Evolutionary conservation across 192 early-diverging fungal genomes (phyloP).

Genomic region (Fimicolochytrium jonesii): DNA sequence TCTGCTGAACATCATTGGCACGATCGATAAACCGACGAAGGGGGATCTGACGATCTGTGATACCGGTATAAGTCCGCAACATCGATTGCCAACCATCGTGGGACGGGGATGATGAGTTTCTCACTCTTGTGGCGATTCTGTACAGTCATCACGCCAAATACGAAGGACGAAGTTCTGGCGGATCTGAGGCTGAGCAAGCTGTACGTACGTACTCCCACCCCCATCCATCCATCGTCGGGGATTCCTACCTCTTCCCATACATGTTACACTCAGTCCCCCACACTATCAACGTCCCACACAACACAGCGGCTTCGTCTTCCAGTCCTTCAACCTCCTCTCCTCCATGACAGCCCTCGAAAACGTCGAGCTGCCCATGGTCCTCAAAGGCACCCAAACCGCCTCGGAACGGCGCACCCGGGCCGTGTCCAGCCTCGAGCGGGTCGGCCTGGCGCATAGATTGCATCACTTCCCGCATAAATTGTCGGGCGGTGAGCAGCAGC

Average conservation of each 20-base stretch:
- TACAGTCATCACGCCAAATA: constrained; percentile 27
- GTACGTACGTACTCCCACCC: constrained; percentile 17
- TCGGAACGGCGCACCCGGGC: constrained; percentile 14
- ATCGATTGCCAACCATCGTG: not conserved
- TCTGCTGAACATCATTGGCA: constrained; percentile 32
- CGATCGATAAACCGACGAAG: constrained; percentile 37
- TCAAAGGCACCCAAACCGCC: constrained; percentile 18
- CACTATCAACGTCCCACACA: too few species aligned
- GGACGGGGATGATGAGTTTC: too few species aligned
- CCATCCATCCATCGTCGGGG: not conserved
- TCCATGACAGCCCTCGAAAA: constrained; percentile 37
- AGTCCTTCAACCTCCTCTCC: constrained; percentile 32
- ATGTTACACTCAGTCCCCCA: too few species aligned
- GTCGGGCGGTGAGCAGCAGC: constrained; percentile 31
- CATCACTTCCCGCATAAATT: constrained; percentile 25
- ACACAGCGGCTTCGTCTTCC: constrained; percentile 30
- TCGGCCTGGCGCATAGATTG: constrained; percentile 25
- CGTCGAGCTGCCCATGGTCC: constrained; percentile 33
- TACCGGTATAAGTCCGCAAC: constrained; percentile 1
- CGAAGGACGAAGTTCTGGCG: constrained; percentile 25
- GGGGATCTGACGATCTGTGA: constrained; percentile 30
- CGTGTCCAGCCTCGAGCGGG: constrained; percentile 12
- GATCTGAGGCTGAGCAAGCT: constrained; percentile 24
- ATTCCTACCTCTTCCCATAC: not conserved
- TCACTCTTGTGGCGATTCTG: not conserved